Conservation (phyloP, 352 stramenopile species). For the Blastocystis sp. region DNA sequence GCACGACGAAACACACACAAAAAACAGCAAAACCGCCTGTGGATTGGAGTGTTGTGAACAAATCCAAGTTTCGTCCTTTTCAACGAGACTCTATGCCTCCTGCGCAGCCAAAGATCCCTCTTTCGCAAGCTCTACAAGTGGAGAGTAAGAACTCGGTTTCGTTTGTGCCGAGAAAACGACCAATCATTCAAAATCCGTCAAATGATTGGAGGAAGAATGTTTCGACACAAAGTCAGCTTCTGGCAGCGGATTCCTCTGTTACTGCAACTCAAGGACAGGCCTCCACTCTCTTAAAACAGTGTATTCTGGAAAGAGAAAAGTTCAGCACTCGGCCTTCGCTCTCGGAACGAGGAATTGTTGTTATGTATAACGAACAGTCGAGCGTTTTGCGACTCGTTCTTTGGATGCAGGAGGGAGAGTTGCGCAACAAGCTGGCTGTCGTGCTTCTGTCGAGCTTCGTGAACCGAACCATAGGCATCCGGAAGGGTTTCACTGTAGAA, state of each 20-base stretch:
- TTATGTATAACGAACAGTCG: neutral
- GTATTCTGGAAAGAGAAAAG: neutral
- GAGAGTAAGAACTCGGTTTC: neutral
- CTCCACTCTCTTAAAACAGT: neutral
- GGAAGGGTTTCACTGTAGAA: neutral
- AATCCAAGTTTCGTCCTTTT: neutral
- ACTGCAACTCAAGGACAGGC: neutral
- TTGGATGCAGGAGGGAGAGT: neutral
- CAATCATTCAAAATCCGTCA: neutral
- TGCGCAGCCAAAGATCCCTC: neutral
- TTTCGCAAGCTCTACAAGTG: neutral
- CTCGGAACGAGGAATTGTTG: neutral
- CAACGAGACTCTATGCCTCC: neutral
- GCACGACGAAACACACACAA: neutral
- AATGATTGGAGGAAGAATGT: neutral
- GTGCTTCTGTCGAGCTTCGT: neutral
- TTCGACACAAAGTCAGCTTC: neutral
- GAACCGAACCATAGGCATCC: neutral
- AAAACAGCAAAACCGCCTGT: neutral
- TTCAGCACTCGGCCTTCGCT: neutral
- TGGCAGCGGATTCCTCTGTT: neutral
- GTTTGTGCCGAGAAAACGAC: neutral
- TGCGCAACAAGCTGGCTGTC: neutral
- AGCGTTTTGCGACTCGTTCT: neutral
- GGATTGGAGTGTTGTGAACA: constrained; percentile 18